These are phyloP conservation scores for Ramaria sp. DNA, from an alignment of 768 basidiomycete genomes.

Conservation along the genomic window DNA sequence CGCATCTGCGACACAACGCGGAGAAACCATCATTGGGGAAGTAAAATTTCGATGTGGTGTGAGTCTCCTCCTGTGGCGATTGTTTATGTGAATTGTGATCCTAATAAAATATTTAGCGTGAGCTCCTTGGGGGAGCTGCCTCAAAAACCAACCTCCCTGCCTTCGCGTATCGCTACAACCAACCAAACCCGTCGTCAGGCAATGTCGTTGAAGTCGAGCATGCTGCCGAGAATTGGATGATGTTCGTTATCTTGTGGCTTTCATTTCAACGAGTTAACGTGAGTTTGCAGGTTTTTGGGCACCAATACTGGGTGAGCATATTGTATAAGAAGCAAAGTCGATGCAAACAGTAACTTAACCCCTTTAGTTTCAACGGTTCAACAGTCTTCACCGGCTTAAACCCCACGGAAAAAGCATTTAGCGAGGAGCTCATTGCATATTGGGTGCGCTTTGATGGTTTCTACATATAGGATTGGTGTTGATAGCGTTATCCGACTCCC, in stretches of 20 bases:
- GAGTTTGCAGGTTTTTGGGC: slow-evolving; percentile 29
- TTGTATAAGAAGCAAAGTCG: background rate
- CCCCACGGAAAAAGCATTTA: slow-evolving; percentile 38
- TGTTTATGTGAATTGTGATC: background rate
- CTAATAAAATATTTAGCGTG: slow-evolving; percentile 20
- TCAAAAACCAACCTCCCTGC: slow-evolving; percentile 23
- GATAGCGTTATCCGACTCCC: background rate
- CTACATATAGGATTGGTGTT: background rate
- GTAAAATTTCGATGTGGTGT: slow-evolving; percentile 43
- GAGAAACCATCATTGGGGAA: slow-evolving; percentile 40
- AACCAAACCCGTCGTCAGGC: slow-evolving; percentile 34
- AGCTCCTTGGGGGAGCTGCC: slow-evolving; percentile 35
- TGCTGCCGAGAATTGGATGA: slow-evolving; percentile 59
- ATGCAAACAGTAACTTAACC: background rate
- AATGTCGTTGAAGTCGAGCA: slow-evolving; percentile 27
- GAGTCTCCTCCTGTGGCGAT: slow-evolving; percentile 16
- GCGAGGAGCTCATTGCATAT: slow-evolving; percentile 50
- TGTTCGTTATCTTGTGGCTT: slow-evolving; percentile 20
- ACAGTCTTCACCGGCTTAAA: slow-evolving; percentile 37
- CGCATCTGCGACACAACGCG: slow-evolving; percentile 29
- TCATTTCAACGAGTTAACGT: background rate
- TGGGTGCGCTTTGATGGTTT: slow-evolving; percentile 23
- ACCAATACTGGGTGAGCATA: slow-evolving; percentile 43
- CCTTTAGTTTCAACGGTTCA: slow-evolving; percentile 33
- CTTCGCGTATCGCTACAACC: slow-evolving; percentile 53